These are phyloP conservation scores for Quillaja saponaria DNA, from an alignment of 306 rosid species.

Conservation along the genomic window DNA sequence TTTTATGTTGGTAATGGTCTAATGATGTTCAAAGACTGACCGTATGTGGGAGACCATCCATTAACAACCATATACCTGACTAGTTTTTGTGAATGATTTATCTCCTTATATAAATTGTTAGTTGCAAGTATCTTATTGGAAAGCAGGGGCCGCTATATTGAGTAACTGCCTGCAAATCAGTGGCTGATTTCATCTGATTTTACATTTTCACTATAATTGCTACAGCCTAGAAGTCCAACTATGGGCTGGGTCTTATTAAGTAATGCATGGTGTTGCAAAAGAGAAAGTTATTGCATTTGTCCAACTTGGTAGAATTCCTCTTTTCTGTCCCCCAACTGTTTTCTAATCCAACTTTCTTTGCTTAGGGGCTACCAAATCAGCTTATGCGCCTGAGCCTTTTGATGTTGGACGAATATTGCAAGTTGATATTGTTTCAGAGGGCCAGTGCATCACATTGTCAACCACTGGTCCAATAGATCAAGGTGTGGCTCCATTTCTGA, in stretches of 20 bases:
- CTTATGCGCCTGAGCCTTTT: conserved; percentile 86
- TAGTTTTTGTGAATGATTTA: too few relatives aligned
- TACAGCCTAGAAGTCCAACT: too few relatives aligned
- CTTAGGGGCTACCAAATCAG: conserved; percentile 78
- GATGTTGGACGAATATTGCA: conserved; percentile 79
- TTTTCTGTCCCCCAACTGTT: not conserved
- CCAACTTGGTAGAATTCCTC: too few relatives aligned
- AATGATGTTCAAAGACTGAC: too few relatives aligned
- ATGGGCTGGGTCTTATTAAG: conserved; percentile 9
- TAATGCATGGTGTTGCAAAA: conserved; percentile 9
- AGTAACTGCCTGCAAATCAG: not conserved
- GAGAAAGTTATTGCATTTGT: conserved; percentile 4
- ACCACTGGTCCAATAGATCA: conserved; percentile 84
- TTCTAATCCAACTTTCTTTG: conserved; percentile 26
- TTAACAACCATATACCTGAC: too few relatives aligned
- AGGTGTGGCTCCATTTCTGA: conserved; percentile 49
- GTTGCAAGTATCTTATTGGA: too few relatives aligned
- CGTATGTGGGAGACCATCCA: too few relatives aligned
- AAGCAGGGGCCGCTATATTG: too few relatives aligned
- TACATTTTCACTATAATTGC: too few relatives aligned
- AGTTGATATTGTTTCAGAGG: conserved; percentile 54
- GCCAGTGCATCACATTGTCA: conserved; percentile 50
- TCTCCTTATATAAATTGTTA: too few relatives aligned
- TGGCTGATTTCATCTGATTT: not conserved
- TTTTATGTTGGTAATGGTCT: too few relatives aligned